These are phyloP conservation scores for Paxillus involutus DNA, from an alignment of 768 basidiomycete species.

Conservation along the genomic window DNA sequence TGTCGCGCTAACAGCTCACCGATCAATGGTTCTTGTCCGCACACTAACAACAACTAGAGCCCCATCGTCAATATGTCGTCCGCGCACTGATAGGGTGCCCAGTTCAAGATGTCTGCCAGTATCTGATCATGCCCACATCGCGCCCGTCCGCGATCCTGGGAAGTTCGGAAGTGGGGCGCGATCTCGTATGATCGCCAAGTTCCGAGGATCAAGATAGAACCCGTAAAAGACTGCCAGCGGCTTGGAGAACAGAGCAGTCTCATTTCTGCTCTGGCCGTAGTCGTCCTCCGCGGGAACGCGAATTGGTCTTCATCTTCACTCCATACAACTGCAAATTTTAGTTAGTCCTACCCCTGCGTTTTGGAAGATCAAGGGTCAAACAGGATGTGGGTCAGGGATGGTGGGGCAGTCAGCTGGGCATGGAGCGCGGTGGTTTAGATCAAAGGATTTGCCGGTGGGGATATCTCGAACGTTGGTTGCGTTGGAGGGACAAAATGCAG, in stretches of 20 bases:
- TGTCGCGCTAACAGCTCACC: constrained; percentile 15
- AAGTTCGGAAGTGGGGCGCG: constrained; percentile 35
- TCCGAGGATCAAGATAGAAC: constrained; percentile 23
- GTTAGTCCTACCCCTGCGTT: no score
- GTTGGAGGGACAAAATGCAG: no score
- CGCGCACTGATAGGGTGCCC: no score
- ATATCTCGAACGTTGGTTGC: no score
- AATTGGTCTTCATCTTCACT: no score
- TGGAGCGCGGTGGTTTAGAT: no score
- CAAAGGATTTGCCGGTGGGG: no score
- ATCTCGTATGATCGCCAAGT: constrained; percentile 21
- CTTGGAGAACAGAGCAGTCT: background rate
- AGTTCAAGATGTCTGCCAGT: constrained; percentile 14
- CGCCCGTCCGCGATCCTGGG: constrained; percentile 34
- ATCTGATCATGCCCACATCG: constrained; percentile 35
- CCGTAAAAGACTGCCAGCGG: background rate
- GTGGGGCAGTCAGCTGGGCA: no score
- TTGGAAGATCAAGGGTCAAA: no score
- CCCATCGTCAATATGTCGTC: constrained; percentile 12
- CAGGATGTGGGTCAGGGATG: no score
- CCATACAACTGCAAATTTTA: no score
- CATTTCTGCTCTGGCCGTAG: constrained; percentile 3
- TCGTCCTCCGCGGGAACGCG: background rate
- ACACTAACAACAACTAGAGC: constrained; percentile 35
- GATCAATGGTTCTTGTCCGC: constrained; percentile 30